Base-by-base conservation (phyloP, 768 basidiomycete genomes). In the Candolleomyces aberdarensis region DNA sequence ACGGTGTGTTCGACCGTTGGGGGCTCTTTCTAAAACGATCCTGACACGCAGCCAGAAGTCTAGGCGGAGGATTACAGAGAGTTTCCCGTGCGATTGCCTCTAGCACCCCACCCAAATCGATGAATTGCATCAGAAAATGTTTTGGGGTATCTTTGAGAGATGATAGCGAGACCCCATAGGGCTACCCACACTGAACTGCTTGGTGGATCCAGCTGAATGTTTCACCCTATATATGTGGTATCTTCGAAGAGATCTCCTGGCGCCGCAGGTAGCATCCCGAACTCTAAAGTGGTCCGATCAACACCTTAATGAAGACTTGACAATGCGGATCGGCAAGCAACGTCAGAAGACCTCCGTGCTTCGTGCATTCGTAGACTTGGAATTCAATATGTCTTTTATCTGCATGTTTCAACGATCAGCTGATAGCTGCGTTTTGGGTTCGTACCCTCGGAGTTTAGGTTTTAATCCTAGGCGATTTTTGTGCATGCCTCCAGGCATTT, bases 241-340 rank as follows among this genome's bases (percentile, higher is more conserved):
- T 20, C 19, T 20, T 46, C 44, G 19, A 46, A 17, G 44, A 46
- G 19, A 13, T 54, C 15, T 29, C n/a, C 20, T 39, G 14, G 19
- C 52, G 52, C 14, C 29, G 26, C 26, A 54, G 26, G 17, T 29
- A 54, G 8, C 26, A 19, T 39, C 52, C 14, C 20, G 52, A 54
- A 54, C 52, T 39, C 29, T 54, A 54, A 54, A 31, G 32, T 10
- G 7, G 19, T 54, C 52, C 52, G 52, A 54, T 54, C 52, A 54
- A 54, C 32, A 14, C 32, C 32, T 54, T 54, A 54, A 54, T 54
- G 52, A 54, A 54, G 20, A 20, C 15, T 54, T 36, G 36, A 36
- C 36, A 36, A 36, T 36, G 36, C 36, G 52, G 52, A 54, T 54
- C 52, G 52, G 52, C 52, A 39, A 31, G 15, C 20, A 31, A 54